Evolutionary conservation across 176 grass and related monocot genomes (phyloP), one percentile per base, ranked within the genome.

Genomic region (Musa schizocarpa): DNA sequence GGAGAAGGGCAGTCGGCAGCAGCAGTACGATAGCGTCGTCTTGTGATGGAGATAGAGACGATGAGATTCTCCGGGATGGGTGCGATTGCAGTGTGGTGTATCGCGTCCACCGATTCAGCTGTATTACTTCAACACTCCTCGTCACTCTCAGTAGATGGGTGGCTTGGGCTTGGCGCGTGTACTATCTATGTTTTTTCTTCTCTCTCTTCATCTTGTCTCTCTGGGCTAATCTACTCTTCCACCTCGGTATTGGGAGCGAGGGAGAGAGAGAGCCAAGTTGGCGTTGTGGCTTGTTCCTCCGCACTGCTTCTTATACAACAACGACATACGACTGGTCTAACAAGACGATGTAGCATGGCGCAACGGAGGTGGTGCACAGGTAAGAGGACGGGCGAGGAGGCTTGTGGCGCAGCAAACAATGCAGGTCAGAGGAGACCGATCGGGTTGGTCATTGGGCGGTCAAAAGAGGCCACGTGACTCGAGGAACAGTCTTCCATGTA

Each of bases 391-490:
- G 57, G 74, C 19, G 22, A 29, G 14, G 72, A 52, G 6, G 57
- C 17, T 20, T 23, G 71, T 48, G 82, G 82, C 70, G 78, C 76
- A 74, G 76, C 52, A 75, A 78, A 84, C 77, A 63, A 74, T 54
- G 61, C 68, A n/a, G 82, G 78, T 79, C 52, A 73, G 72, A 74
- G 76, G 67, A 50, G 75, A 53, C 65, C 53, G 16, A 64, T 72
- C 70, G 71, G 73, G 52, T 78, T 73, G 74, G 72, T 86, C 57
- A 56, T 73, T 74, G 77, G 82, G 54, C 85, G 85, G 95, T 99
- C 95, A 99, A 99, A 99, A 92, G 72, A 78, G 75, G 82, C 82
- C 95, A 99, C 86, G 95, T 99, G 95, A 99, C 82, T 58, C 70
- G 19, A 43, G 84, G 88, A 99, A 91, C 95, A 94, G 82, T 91